These are phyloP conservation scores for Bipolaris victoriae DNA, from an alignment of 2,329 filamentous ascomycete genomes.

Conservation along the genomic window DNA sequence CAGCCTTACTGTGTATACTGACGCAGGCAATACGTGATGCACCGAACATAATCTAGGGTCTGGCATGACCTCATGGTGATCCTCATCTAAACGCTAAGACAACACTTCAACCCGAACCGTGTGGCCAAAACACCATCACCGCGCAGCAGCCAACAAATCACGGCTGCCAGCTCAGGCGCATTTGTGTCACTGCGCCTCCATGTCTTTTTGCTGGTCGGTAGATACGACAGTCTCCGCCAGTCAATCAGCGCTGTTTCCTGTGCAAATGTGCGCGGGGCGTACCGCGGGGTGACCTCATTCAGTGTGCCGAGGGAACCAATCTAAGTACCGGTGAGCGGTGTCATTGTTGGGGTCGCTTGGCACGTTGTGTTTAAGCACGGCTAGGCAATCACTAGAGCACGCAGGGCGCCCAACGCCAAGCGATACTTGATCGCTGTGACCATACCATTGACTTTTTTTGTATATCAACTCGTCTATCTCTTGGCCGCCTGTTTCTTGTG, in stretches of 20 bases:
- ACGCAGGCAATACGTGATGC: slow-evolving; percentile 10
- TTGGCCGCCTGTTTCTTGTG: not conserved
- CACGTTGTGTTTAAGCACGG: not conserved
- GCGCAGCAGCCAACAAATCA: slow-evolving; percentile 11
- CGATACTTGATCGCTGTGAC: not conserved
- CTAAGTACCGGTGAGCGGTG: not conserved
- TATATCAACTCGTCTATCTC: not conserved
- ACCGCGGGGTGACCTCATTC: not conserved
- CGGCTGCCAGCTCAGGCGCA: slow-evolving; percentile 4
- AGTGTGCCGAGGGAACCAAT: slow-evolving; percentile 6
- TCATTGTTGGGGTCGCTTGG: not conserved
- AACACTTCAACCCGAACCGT: slow-evolving; percentile 2
- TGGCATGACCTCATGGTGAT: slow-evolving; percentile 19
- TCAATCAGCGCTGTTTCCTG: not conserved
- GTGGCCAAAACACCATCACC: slow-evolving; percentile 16
- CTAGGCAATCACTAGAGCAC: not conserved
- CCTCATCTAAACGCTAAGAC: slow-evolving; percentile 11
- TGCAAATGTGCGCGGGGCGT: not conserved
- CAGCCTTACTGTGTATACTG: slow-evolving; percentile 3
- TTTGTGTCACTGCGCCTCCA: slow-evolving; percentile 18
- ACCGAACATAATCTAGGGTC: not conserved
- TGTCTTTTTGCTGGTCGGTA: not conserved
- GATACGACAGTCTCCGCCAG: slow-evolving; percentile 3
- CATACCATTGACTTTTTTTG: not conserved
- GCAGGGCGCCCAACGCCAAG: slow-evolving; percentile 4